Evolutionary conservation across 1,284 basidiomycete genomes (phyloP).

Genomic region (Malassezia sp.): DNA sequence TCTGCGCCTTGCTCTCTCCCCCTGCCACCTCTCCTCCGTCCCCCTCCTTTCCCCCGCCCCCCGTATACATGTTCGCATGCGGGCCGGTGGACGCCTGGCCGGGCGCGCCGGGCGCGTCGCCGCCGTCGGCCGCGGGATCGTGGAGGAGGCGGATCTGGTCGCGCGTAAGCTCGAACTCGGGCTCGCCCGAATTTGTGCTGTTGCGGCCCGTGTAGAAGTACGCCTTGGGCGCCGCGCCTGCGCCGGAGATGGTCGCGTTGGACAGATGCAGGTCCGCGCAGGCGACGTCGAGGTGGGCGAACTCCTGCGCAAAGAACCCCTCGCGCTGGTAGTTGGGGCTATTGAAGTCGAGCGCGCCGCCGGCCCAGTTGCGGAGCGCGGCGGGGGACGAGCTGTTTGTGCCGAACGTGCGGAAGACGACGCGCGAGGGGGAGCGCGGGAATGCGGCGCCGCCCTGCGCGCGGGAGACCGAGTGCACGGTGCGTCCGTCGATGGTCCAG

Average conservation of each 20-base stretch:
- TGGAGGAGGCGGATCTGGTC: conserved; percentile 14
- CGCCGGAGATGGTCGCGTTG: conserved; percentile 14
- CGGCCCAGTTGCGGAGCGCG: conserved; percentile 25
- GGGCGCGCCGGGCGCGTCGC: conserved; percentile 16
- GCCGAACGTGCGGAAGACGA: conserved; percentile 34
- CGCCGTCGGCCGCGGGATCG: conserved; percentile 15
- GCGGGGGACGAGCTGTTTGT: conserved; percentile 19
- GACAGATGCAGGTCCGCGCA: conserved; percentile 19
- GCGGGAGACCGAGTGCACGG: conserved; percentile 25
- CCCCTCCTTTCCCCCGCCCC: conserved; percentile 10
- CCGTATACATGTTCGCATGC: conserved; percentile 16
- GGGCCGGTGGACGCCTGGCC: neutral
- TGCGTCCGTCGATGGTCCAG: conserved; percentile 30
- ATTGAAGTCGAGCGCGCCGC: conserved; percentile 29
- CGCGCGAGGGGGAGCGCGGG: conserved; percentile 30
- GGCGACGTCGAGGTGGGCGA: conserved; percentile 23
- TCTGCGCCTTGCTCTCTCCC: too few relatives aligned
- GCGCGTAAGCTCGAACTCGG: conserved; percentile 19
- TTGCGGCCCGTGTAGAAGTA: conserved; percentile 35
- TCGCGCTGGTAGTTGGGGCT: conserved; percentile 22
- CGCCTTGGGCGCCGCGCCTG: conserved; percentile 11
- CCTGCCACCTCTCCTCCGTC: too few relatives aligned
- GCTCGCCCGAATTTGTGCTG: conserved; percentile 14
- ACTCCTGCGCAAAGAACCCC: conserved; percentile 38
- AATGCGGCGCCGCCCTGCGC: conserved; percentile 18